A percentile compares a stretch with the other conserved stretches of the same genome.
These are phyloP conservation scores for Nymphaea thermarum DNA, from an alignment of 164 flowering plant species.

Conservation along the genomic window DNA sequence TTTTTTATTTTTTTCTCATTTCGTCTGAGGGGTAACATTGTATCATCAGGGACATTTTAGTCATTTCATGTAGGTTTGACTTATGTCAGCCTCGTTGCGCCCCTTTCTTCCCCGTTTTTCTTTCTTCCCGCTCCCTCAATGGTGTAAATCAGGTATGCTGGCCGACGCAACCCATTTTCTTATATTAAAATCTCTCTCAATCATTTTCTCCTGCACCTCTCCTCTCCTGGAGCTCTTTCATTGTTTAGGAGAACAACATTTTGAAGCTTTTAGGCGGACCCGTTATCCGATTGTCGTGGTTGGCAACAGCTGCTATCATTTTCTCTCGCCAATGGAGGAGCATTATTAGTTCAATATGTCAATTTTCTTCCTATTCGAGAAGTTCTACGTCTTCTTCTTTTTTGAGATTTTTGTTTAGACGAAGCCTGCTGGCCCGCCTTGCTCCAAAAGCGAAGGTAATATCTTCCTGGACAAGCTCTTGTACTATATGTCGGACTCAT, in stretches of 20 bases:
- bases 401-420: neutral
- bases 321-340: slow-evolving; percentile 53
- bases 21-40: too few species aligned
- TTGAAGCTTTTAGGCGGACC: slow-evolving; percentile 71
- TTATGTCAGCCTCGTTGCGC: too few species aligned
- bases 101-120: too few species aligned
- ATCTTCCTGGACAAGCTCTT: neutral
- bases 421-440: slow-evolving; percentile 33
- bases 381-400: neutral
- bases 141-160: too few species aligned
- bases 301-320: slow-evolving; percentile 76
- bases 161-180: too few species aligned
- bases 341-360: slow-evolving; percentile 1
- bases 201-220: too few species aligned
- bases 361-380: too few species aligned
- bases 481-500: neutral
- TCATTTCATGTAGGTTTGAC: too few species aligned
- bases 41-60: too few species aligned
- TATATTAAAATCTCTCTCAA: too few species aligned
- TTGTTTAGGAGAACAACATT: slow-evolving; percentile 45
- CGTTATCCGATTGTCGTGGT: slow-evolving; percentile 52
- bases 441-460: slow-evolving; percentile 76
- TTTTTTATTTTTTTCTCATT: too few species aligned
- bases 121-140: too few species aligned
- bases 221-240: neutral